A percentile compares a stretch with the other conserved stretches of the same genome.
phyloP scores from a whole-genome alignment of 345 rosid genomes.

The Hibiscus tridactylites region DNA sequence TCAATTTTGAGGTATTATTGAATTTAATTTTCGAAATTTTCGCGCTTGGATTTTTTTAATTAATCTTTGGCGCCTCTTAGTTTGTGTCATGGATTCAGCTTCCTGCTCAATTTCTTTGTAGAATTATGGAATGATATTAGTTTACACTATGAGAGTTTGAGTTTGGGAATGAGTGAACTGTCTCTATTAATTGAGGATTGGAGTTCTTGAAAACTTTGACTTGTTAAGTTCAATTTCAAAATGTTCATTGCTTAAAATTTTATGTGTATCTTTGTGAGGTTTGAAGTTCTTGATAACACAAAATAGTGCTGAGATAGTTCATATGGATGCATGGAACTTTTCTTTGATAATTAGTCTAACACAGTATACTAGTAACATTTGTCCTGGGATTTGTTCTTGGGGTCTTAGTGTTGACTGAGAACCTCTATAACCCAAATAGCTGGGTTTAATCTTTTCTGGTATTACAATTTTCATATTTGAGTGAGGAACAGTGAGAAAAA shows the following conservation, averaged over 20 bases:
- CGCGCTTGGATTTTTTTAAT: background rate
- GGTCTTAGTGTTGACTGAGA: background rate
- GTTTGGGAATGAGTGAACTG: no score
- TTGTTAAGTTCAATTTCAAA: background rate
- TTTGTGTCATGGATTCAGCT: background rate
- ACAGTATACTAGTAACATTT: background rate
- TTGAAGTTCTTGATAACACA: background rate
- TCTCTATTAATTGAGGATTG: no score
- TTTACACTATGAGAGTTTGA: no score
- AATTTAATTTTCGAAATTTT: background rate
- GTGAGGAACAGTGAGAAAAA: background rate
- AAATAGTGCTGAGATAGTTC: background rate
- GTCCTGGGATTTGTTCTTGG: background rate
- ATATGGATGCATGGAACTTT: background rate
- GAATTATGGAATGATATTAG: background rate
- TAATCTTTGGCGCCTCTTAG: background rate
- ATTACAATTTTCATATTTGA: background rate
- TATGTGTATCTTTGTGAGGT: background rate
- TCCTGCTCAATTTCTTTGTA: background rate
- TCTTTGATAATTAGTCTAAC: background rate
- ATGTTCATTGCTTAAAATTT: background rate
- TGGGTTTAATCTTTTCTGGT: background rate
- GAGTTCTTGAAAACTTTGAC: background rate
- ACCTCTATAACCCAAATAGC: background rate
- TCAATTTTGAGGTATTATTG: slow-evolving; percentile 43